phyloP scores from a whole-genome alignment of 805 yeast species.

The Torulaspora gathmanii region DNA sequence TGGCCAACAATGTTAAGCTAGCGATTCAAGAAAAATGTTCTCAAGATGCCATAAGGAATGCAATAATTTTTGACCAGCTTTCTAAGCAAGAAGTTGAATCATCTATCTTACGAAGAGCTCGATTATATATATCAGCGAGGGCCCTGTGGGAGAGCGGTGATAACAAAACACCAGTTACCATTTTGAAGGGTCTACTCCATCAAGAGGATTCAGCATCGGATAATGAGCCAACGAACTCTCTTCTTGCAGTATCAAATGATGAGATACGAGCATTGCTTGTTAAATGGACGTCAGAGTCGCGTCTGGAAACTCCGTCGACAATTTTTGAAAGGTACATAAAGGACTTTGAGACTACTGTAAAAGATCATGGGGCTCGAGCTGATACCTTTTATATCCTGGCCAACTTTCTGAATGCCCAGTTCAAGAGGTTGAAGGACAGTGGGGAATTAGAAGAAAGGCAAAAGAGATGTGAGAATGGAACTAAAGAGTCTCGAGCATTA shows the following conservation, averaged over 20 bases:
- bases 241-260: constrained; percentile 22
- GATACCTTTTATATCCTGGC: constrained; percentile 59
- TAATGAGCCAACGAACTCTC: not conserved
- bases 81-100: constrained; percentile 3
- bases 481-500: constrained; percentile 47
- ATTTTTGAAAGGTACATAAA: constrained; percentile 56
- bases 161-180: constrained; percentile 50
- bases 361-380: constrained; percentile 35
- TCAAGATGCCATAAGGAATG: constrained; percentile 24
- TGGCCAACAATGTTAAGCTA: constrained; percentile 12
- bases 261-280: constrained; percentile 43
- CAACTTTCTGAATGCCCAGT: constrained; percentile 65
- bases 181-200: constrained; percentile 39
- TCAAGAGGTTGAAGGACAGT: constrained; percentile 42
- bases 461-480: constrained; percentile 40
- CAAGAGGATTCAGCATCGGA: not conserved
- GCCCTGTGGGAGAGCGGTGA: constrained; percentile 65
- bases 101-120: constrained; percentile 26
- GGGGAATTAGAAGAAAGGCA: constrained; percentile 43
- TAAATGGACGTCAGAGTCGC: constrained; percentile 67
- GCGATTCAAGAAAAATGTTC: constrained; percentile 16
- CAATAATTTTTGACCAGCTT: constrained; percentile 15
- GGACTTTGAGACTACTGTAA: constrained; percentile 25
- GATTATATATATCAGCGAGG: constrained; percentile 40
- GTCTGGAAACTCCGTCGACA: constrained; percentile 57